Conservation (phyloP, 495 filamentous ascomycete species). For the Xylaria telfairii region DNA sequence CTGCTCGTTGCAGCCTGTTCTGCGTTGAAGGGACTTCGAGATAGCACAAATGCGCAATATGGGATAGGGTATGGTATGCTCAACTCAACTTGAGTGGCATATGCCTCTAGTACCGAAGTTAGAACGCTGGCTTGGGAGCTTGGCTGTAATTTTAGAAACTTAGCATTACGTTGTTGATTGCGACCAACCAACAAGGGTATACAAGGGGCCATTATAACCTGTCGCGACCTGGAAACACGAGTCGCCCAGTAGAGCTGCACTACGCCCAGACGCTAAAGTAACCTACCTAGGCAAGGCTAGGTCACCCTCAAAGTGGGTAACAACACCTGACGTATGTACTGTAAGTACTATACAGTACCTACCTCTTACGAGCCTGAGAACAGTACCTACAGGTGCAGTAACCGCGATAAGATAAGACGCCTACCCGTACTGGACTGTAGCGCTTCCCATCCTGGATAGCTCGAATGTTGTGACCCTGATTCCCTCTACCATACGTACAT, state of each 20-base stretch:
- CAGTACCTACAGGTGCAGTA: not conserved
- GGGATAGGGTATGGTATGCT: not conserved
- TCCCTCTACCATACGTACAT: not conserved
- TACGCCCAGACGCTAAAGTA: not conserved
- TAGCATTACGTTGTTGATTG: not conserved
- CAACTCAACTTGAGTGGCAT: constrained; percentile 1
- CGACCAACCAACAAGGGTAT: not conserved
- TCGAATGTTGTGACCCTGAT: not conserved
- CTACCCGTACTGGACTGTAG: not conserved
- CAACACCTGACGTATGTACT: not conserved
- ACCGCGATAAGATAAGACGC: constrained; percentile 32
- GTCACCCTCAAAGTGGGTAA: no score
- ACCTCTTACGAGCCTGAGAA: no score
- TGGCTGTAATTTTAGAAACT: constrained; percentile 16
- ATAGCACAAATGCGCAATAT: not conserved
- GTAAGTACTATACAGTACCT: not conserved
- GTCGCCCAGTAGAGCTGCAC: no score
- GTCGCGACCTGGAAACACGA: not conserved
- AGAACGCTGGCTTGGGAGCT: not conserved
- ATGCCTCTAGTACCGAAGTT: not conserved
- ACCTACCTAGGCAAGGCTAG: no score
- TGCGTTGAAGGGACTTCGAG: not conserved
- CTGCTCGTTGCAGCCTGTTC: not conserved
- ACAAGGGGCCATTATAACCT: not conserved
- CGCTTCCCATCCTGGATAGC: not conserved